Evolutionary conservation across 208 protist species (phyloP).

Genomic region (Dictyostelium gargantuum): DNA sequence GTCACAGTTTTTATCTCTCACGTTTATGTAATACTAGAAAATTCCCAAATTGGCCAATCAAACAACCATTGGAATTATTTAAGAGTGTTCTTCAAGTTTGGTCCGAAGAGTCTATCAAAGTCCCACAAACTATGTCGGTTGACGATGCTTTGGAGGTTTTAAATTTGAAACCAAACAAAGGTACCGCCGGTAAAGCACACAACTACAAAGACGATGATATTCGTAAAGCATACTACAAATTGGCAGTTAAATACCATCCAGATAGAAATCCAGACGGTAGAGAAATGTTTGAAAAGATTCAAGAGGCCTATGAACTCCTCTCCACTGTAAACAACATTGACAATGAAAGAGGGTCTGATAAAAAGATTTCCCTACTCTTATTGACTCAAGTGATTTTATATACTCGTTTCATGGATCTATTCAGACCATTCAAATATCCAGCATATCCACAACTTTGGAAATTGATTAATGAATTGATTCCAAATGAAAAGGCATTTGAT

Average conservation of each 20-base stretch:
- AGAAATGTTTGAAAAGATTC: slow-evolving; percentile 93
- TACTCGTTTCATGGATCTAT: slow-evolving; percentile 85
- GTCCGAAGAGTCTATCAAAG: slow-evolving; percentile 89
- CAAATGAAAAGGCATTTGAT: slow-evolving; percentile 75
- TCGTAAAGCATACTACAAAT: slow-evolving; percentile 93
- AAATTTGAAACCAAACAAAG: slow-evolving; percentile 77
- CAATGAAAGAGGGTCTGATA: slow-evolving; percentile 15
- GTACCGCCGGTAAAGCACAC: slow-evolving; percentile 26
- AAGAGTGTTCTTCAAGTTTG: slow-evolving; percentile 90
- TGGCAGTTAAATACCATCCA: slow-evolving; percentile 94
- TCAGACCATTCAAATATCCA: slow-evolving; percentile 94
- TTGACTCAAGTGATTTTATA: slow-evolving; percentile 94
- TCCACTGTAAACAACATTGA: slow-evolving; percentile 9
- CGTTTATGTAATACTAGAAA: slow-evolving; percentile 91
- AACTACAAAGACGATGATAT: slow-evolving; percentile 83
- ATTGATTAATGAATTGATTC: slow-evolving; percentile 87
- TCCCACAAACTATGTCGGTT: slow-evolving; percentile 84
- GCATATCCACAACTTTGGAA: slow-evolving; percentile 91
- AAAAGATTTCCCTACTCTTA: slow-evolving; percentile 78
- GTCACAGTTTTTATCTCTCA: slow-evolving; percentile 93
- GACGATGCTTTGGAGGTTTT: slow-evolving; percentile 87
- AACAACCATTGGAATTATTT: slow-evolving; percentile 85
- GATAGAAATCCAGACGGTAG: slow-evolving; percentile 96
- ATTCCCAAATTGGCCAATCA: slow-evolving; percentile 94
- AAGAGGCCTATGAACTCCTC: slow-evolving; percentile 82